Conservation (phyloP, 83 land plant genomes). For the Larix sibirica region DNA sequence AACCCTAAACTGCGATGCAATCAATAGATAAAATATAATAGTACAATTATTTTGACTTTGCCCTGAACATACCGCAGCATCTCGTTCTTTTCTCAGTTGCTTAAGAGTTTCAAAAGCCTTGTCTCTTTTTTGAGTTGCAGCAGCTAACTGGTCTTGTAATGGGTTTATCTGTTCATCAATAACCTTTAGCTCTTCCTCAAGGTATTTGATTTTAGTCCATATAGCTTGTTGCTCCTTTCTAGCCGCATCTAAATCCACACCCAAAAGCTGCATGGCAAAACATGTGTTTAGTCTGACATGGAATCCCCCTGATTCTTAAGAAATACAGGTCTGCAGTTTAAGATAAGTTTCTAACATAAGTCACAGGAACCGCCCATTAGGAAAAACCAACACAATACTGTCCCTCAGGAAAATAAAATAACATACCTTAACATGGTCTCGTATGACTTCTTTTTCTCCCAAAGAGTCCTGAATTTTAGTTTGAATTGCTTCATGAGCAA, state of each 20-base stretch:
- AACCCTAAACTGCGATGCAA: not conserved
- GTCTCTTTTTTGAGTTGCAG: conserved; percentile 21
- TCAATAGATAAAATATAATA: too few relatives aligned
- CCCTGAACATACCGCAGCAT: conserved; percentile 35
- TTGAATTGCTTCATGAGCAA: conserved; percentile 58
- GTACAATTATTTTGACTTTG: too few relatives aligned
- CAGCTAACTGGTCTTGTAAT: conserved; percentile 32
- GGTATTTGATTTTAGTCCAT: conserved; percentile 29
- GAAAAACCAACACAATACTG: not conserved
- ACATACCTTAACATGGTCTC: conserved; percentile 57
- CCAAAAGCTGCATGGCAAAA: conserved; percentile 42
- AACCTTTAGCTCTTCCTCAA: conserved; percentile 36
- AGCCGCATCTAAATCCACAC: conserved; percentile 57
- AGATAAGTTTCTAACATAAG: not conserved
- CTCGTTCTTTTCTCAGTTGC: conserved; percentile 39
- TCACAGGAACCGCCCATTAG: not conserved
- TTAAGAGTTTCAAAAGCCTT: conserved; percentile 31
- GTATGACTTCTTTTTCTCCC: conserved; percentile 58
- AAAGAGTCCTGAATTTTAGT: conserved; percentile 56
- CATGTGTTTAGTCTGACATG: not conserved
- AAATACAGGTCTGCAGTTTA: not conserved
- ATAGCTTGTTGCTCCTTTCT: conserved; percentile 53
- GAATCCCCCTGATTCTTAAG: not conserved
- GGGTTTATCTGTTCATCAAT: conserved; percentile 31
- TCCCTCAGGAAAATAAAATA: not conserved